Evolutionary conservation across 306 rosid genomes (phyloP), one percentile per base, ranked within the genome.

Genomic region (Betula pendula): DNA sequence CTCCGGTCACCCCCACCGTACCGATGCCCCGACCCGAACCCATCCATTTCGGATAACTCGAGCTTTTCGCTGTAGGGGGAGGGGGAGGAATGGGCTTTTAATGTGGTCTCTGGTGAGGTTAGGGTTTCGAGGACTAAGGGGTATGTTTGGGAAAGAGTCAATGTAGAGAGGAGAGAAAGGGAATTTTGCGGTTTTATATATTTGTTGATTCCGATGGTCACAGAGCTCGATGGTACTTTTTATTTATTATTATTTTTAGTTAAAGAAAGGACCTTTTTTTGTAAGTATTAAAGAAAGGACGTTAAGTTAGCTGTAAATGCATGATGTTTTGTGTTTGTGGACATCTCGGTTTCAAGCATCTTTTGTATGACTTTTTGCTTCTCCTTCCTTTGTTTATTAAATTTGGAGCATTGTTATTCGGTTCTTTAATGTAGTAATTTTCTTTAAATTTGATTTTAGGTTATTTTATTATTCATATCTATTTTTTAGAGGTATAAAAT

Each of bases 1-100:
- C 84, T 79, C 68, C 85, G 71, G 3, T 63, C 77, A 5, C 82
- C 81, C 1, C 85, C 51, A 70, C 44, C 75, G 45, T 71, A 56
- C 3, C 43, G 29, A 0, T 59, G 35, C 38, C 77, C 85, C 47
- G 87, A 83, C 22, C 85, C 89, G 77, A 55, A 79, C 9, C 82
- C 84, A 43, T 85, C 88, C 97, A 88, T 87, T 31, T 13, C 20
- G 35, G 31, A 19, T 8, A 33, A 25, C 42, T 19, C 25, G 52
- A 69, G 19, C 25, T 73, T 3, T 14, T 31, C 20, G 8, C 15
- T 5, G 8, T 16, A 47, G 38, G 72, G 59, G 7, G 68, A 20
- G 68, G 53, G 40, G 0, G 22, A 25, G 19, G 52, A 14, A 6
- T 8, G 74, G 76, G 47, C 25, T 25, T 55, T 60, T 60, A 63